Conservation (phyloP, 164 flowering plant species). For the Kingdonia uniflora region DNA sequence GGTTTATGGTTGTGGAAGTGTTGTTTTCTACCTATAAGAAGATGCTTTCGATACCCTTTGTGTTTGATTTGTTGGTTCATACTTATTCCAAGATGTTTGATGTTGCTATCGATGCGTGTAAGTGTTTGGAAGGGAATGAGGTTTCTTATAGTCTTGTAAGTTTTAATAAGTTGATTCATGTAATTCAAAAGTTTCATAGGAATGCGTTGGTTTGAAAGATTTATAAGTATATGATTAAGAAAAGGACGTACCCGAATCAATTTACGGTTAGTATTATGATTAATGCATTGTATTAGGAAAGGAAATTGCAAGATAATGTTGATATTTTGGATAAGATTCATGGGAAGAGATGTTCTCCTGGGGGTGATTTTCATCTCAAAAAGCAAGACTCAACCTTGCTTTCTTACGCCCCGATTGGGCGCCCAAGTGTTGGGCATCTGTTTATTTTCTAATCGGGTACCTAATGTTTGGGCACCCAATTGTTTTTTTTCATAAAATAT, state of each 20-base stretch:
- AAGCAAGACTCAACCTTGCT: too few species aligned
- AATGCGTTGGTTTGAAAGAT: slow-evolving; percentile 45
- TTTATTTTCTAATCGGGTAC: too few species aligned
- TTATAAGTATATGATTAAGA: slow-evolving; percentile 57
- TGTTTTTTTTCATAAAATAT: too few species aligned
- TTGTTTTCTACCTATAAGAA: slow-evolving; percentile 35
- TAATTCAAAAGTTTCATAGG: slow-evolving; percentile 41
- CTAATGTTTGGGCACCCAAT: too few species aligned
- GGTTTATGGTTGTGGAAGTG: slow-evolving; percentile 28
- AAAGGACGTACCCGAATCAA: slow-evolving; percentile 58
- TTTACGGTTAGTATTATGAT: slow-evolving; percentile 42
- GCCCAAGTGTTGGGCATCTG: too few species aligned
- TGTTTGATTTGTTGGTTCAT: slow-evolving; percentile 69
- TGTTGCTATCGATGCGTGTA: slow-evolving; percentile 38
- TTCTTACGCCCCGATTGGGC: too few species aligned
- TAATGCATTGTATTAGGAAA: slow-evolving; percentile 62
- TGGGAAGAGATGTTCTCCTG: slow-evolving; percentile 58
- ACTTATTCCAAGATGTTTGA: slow-evolving; percentile 52
- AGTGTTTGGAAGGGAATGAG: slow-evolving; percentile 43
- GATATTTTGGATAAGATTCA: slow-evolving; percentile 48
- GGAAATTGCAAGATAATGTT: slow-evolving; percentile 41
- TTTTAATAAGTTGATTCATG: slow-evolving; percentile 53
- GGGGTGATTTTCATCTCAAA: too few species aligned
- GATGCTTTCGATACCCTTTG: slow-evolving; percentile 33
- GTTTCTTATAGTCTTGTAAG: slow-evolving; percentile 38